Evolutionary conservation across 106 monocot species (phyloP).

Genomic region (Dendrobium catenatum): DNA sequence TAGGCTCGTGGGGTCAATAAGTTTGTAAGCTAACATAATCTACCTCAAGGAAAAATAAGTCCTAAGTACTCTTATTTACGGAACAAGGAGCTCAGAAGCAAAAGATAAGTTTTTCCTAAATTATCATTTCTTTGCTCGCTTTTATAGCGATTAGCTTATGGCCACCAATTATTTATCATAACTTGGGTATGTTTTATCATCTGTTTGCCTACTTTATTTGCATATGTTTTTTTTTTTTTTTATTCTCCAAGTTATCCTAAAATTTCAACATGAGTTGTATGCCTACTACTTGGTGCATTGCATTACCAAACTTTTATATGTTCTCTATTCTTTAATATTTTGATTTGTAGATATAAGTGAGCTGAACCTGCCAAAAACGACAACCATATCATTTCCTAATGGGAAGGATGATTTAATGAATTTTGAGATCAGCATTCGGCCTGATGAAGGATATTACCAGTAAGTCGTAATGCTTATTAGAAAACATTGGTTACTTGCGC

Average conservation of each 20-base stretch:
- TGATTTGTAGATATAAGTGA: constrained; percentile 67
- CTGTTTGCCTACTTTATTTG: neutral
- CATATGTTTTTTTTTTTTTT: neutral
- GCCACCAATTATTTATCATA: neutral
- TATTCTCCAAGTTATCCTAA: neutral
- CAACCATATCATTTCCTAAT: constrained; percentile 73
- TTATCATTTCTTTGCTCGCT: too few relatives aligned
- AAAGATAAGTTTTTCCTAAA: too few relatives aligned
- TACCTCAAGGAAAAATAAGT: too few relatives aligned
- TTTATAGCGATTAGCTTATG: neutral
- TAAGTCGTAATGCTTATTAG: constrained; percentile 29
- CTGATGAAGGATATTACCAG: constrained; percentile 91
- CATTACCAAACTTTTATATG: neutral
- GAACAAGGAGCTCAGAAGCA: too few relatives aligned
- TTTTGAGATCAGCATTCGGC: constrained; percentile 65
- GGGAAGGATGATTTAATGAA: constrained; percentile 94
- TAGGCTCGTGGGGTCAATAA: too few relatives aligned
- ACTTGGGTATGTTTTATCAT: neutral
- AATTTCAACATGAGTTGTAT: constrained; percentile 1
- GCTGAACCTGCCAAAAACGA: constrained; percentile 72
- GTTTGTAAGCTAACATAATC: too few relatives aligned
- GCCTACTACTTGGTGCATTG: neutral
- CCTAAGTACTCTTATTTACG: too few relatives aligned
- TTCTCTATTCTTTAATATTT: neutral
- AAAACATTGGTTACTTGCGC: neutral